phyloP scores from a whole-genome alignment of 2,329 filamentous ascomycete species.

The Trichoderma sp. region DNA sequence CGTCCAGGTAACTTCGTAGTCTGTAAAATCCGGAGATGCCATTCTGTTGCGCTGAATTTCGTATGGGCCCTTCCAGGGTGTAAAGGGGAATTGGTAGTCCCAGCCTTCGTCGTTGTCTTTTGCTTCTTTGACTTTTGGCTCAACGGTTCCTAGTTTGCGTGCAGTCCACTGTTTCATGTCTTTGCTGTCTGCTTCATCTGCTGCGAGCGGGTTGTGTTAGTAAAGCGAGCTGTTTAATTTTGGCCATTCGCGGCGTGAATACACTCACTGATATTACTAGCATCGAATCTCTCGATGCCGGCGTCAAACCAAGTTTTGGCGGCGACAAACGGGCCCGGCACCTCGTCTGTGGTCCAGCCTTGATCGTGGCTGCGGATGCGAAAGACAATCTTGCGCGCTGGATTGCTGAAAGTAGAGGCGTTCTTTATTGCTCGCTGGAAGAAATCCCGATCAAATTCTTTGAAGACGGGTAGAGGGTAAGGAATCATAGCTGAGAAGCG shows the following conservation, averaged over 20 bases:
- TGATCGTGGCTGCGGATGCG: slow-evolving; percentile 62
- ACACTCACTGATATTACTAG: slow-evolving; percentile 30
- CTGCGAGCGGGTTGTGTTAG: neutral
- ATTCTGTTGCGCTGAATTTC: slow-evolving; percentile 55
- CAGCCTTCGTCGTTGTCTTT: neutral
- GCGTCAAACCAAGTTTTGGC: slow-evolving; percentile 68
- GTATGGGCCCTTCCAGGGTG: slow-evolving; percentile 29
- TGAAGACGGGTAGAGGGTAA: neutral
- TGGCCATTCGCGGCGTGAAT: too few species aligned
- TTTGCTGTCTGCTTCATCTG: slow-evolving; percentile 7
- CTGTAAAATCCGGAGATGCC: slow-evolving; percentile 40
- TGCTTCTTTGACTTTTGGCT: neutral
- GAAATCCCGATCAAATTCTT: slow-evolving; percentile 32
- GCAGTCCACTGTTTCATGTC: neutral
- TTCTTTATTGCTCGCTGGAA: slow-evolving; percentile 44
- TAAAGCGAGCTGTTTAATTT: neutral
- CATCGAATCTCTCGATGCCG: slow-evolving; percentile 61
- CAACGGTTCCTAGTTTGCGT: slow-evolving; percentile 17
- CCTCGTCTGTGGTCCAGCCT: slow-evolving; percentile 51
- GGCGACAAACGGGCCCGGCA: slow-evolving; percentile 38
- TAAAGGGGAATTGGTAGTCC: neutral
- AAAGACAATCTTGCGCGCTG: slow-evolving; percentile 66
- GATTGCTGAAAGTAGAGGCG: slow-evolving; percentile 48
- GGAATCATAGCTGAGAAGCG: neutral
- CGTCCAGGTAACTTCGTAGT: slow-evolving; percentile 58